Base-by-base conservation (phyloP, 1,284 basidiomycete genomes). In the Mycocalia duriaeana region DNA sequence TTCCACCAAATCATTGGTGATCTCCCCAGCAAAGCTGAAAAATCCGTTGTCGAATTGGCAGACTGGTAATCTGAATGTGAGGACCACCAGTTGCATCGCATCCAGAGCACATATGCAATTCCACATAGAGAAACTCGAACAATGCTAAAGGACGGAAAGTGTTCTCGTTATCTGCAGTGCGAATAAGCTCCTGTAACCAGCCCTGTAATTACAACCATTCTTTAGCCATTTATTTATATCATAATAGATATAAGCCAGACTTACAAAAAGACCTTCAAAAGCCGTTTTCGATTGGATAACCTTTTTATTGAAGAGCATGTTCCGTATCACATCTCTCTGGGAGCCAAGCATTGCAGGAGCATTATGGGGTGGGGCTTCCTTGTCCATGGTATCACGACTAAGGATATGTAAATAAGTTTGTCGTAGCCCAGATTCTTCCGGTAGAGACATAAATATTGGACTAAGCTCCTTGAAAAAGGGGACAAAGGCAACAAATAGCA, bases 31-130 rank as follows among this genome's bases (percentile, higher is more conserved):
- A 5, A n/a, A 48, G 8, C 37, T 45, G 43, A n/a, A 23, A 19
- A 8, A 50, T 28, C 13, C 6, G 11, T 20, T 18, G 28, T 8
- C 24, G 44, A 6, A 1, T n/a, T 18, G 42, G 50, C n/a, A 19
- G 35, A 5, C 31, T 23, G 2, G 38, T 6, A 6, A 54, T 45
- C 34, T 52, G 25, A n/a, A 52, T 11, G 40, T 54, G 53, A 13
- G 22, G 37, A 3, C 53, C 50, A 24, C 51, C 46, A 25, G 40
- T 47, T 11, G 36, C 25, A 16, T 16, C 1, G 5, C 31, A 45
- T 9, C 53, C 51, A 3, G 46, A 34, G 39, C 53, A 54, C 16
- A 20, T 18, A 19, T 41, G 36, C 16, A 52, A 11, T 3, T 49
- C 39, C 6, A 47, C 16, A 11, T 20, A 7, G 23, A 46, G 39